phyloP scores from a whole-genome alignment of 2,329 filamentous ascomycete genomes.

The Rutstroemia sp. region DNA sequence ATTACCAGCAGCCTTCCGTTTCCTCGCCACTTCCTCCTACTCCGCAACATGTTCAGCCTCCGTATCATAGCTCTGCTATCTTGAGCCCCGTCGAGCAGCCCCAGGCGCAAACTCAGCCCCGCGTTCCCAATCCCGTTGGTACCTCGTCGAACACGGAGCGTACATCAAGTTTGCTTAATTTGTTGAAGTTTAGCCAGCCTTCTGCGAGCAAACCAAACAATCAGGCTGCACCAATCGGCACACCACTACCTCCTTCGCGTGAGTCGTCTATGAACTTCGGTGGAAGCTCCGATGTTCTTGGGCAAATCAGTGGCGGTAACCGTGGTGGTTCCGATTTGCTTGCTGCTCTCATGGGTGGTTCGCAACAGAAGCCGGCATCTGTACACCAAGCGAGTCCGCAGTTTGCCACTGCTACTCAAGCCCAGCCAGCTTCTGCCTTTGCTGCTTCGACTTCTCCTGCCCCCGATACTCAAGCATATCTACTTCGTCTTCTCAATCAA shows the following conservation, averaged over 20 bases:
- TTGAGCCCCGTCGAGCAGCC: constrained; percentile 47
- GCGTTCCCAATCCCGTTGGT: constrained; percentile 30
- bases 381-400: constrained; percentile 13
- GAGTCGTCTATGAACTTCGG: constrained; percentile 21
- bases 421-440: constrained; percentile 15
- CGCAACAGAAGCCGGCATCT: constrained; percentile 18
- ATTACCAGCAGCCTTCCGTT: constrained; percentile 48
- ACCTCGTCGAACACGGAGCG: constrained; percentile 37
- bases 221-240: constrained; percentile 24
- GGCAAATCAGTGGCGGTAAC: constrained; percentile 14
- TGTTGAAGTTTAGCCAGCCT: constrained; percentile 56
- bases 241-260: constrained; percentile 25
- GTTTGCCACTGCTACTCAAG: constrained; percentile 21
- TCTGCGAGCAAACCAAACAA: constrained; percentile 20
- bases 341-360: constrained; percentile 26
- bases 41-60: constrained; percentile 43
- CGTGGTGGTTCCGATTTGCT: constrained; percentile 25
- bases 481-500: constrained; percentile 79
- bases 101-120: constrained; percentile 18
- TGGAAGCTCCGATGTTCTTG: constrained; percentile 16
- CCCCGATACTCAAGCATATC: constrained; percentile 72
- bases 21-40: constrained; percentile 53
- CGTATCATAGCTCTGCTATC: constrained; percentile 49
- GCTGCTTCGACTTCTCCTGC: constrained; percentile 45
- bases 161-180: constrained; percentile 52